A percentile compares a stretch with the other conserved stretches of the same genome.
Evolutionary conservation across 768 basidiomycete species (phyloP).

Genomic region (Podaxis sp.): DNA sequence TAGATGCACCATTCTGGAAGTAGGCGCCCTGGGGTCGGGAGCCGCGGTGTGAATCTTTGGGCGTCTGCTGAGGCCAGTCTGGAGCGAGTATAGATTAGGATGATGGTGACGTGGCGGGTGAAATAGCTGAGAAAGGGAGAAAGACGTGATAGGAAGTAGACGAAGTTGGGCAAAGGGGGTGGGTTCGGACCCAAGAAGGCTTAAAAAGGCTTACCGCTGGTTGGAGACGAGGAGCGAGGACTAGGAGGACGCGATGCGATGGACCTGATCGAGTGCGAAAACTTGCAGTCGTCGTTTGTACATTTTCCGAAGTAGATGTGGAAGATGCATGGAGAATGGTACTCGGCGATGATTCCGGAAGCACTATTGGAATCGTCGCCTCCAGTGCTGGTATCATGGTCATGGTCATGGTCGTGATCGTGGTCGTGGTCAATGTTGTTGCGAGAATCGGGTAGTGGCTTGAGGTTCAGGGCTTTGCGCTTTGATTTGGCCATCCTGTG

Average conservation of each 20-base stretch:
- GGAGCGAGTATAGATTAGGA: neutral
- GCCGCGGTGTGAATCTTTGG: neutral
- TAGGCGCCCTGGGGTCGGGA: neutral
- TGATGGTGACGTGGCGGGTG: neutral
- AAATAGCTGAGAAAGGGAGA: neutral
- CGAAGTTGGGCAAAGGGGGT: neutral
- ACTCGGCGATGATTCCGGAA: neutral
- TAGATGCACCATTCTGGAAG: neutral
- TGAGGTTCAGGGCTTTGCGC: neutral
- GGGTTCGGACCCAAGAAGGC: neutral
- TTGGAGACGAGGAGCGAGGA: neutral
- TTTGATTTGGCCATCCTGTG: slow-evolving; percentile 1
- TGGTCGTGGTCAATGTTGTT: neutral
- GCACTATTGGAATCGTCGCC: neutral
- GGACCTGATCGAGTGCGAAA: slow-evolving; percentile 9
- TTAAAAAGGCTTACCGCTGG: slow-evolving; percentile 1
- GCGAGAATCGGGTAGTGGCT: neutral
- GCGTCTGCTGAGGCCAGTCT: neutral
- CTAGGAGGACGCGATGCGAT: slow-evolving; percentile 7
- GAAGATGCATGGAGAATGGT: slow-evolving; percentile 10
- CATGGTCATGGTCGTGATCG: neutral
- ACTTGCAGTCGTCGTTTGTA: slow-evolving; percentile 7
- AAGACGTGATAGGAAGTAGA: neutral
- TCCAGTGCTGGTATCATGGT: neutral
- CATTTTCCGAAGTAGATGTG: slow-evolving; percentile 11